phyloP scores from a whole-genome alignment of 1,139 yeast genomes.

The Nakaseomyces sp. region DNA sequence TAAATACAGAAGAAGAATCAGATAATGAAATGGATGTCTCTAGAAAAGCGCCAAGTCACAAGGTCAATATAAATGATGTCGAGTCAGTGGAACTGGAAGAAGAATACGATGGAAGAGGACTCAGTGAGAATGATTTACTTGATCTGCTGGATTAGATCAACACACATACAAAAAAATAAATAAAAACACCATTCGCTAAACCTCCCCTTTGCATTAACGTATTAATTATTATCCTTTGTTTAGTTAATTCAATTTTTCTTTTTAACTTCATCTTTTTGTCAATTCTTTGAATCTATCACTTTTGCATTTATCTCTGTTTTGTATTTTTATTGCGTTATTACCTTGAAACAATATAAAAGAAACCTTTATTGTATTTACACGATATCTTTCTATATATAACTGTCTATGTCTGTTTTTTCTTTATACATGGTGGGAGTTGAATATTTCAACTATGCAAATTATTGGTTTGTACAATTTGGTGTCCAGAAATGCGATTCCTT shows the following conservation, averaged over 20 bases:
- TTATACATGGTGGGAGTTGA: too few relatives aligned
- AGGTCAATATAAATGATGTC: background rate
- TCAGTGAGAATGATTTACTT: constrained; percentile 13
- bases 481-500: background rate
- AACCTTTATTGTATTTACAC: background rate
- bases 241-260: too few relatives aligned
- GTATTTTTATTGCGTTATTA: background rate
- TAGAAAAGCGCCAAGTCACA: background rate
- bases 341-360: background rate
- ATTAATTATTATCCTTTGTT: too few relatives aligned
- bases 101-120: constrained; percentile 14
- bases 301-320: background rate
- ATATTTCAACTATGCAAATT: background rate
- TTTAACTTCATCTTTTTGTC: background rate
- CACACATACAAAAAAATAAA: background rate
- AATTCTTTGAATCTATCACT: background rate
- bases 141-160: constrained; percentile 10
- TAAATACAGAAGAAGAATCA: constrained; percentile 6
- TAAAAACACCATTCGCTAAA: background rate
- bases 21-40: background rate
- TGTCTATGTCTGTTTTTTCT: background rate
- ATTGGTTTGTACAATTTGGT: constrained; percentile 1
- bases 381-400: background rate
- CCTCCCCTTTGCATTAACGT: background rate
- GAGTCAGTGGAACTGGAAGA: constrained; percentile 9